Evolutionary conservation across 306 rosid genomes (phyloP).

Genomic region (Castanea sativa): DNA sequence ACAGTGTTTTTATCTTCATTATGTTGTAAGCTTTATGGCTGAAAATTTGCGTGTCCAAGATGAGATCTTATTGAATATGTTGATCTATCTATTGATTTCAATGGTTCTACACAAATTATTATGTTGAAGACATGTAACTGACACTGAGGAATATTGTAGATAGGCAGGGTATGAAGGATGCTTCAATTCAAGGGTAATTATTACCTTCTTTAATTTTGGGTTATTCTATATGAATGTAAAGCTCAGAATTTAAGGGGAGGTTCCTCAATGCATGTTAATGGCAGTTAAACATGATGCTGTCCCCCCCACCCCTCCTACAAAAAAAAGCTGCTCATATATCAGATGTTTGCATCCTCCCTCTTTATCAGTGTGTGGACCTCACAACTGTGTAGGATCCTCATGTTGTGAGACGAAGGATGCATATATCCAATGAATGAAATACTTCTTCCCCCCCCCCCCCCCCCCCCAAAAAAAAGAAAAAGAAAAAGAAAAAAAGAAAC

Average conservation of each 20-base stretch:
- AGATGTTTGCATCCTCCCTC: no score
- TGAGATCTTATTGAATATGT: neutral
- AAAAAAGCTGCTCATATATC: no score
- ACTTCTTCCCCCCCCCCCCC: neutral
- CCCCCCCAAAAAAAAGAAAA: neutral
- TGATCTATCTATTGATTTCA: neutral
- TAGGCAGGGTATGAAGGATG: no score
- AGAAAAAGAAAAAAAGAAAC: neutral
- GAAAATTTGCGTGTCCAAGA: constrained; percentile 12
- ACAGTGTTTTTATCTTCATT: constrained; percentile 13
- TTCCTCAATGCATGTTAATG: neutral
- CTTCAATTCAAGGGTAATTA: neutral
- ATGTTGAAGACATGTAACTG: no score
- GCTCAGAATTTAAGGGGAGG: neutral
- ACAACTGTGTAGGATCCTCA: no score
- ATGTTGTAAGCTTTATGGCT: neutral
- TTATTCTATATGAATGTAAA: neutral
- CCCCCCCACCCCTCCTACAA: no score
- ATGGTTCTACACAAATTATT: no score
- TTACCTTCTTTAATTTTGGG: neutral
- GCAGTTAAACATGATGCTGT: neutral
- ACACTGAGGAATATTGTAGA: no score
- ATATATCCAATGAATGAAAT: no score
- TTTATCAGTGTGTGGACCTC: no score
- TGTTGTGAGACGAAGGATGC: no score